phyloP scores from a whole-genome alignment of 2,329 filamentous ascomycete genomes.

The Penicillium sp. region DNA sequence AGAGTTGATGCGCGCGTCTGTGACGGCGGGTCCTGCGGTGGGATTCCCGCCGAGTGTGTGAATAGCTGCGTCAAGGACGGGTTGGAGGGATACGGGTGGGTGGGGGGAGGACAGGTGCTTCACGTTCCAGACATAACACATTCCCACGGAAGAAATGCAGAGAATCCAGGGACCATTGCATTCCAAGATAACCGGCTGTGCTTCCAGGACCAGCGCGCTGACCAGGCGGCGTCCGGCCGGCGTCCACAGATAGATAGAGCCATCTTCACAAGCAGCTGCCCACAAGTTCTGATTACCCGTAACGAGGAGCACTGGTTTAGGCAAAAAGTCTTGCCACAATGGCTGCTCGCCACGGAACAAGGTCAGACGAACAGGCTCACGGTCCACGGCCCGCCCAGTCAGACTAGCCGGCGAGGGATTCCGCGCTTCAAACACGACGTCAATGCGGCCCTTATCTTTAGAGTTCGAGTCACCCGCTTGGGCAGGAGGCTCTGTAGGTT shows the following conservation, averaged over 20 bases:
- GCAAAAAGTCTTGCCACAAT: constrained; percentile 93
- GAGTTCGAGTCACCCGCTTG: constrained; percentile 40
- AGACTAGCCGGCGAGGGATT: constrained; percentile 72
- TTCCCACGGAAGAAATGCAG: constrained; percentile 84
- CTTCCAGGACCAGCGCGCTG: constrained; percentile 84
- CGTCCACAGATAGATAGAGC: constrained; percentile 87
- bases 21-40: constrained; percentile 80
- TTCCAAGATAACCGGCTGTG: constrained; percentile 92
- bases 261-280: constrained; percentile 92
- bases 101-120: constrained; percentile 82
- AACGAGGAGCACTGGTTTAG: constrained; percentile 82
- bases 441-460: constrained; percentile 66
- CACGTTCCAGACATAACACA: constrained; percentile 94
- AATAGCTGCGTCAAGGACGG: constrained; percentile 84
- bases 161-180: constrained; percentile 88
- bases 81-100: constrained; percentile 85
- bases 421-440: constrained; percentile 83
- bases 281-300: constrained; percentile 91
- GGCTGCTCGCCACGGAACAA: constrained; percentile 79
- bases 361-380: constrained; percentile 83
- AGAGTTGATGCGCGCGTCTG: constrained; percentile 89
- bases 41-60: constrained; percentile 79
- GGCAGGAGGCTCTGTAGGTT: constrained; percentile 50
- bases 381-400: constrained; percentile 65
- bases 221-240: constrained; percentile 85